Conservation (phyloP, 495 filamentous ascomycete genomes). For the Aspergillus nanangensis region DNA sequence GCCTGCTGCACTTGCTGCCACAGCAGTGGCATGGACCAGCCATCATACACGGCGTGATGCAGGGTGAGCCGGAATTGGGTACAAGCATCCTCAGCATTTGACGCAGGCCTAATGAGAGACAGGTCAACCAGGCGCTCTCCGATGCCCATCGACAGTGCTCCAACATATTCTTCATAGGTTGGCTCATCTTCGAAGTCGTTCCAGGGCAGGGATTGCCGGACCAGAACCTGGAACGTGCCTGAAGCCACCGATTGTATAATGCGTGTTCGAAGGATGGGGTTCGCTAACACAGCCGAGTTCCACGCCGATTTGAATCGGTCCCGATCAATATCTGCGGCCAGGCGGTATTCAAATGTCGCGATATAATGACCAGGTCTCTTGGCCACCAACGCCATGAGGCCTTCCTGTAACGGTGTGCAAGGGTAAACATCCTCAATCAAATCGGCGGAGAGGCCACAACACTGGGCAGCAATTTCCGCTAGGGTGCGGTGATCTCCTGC, state of each 20-base stretch:
- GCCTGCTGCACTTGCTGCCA: conserved; percentile 37
- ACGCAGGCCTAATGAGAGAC: background rate
- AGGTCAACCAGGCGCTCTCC: background rate
- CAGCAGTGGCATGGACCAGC: conserved; percentile 47
- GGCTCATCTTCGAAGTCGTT: background rate
- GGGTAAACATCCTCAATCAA: background rate
- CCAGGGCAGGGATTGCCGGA: background rate
- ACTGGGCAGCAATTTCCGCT: background rate
- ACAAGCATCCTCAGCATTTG: no score
- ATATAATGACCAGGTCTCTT: conserved; percentile 26
- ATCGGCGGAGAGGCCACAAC: background rate
- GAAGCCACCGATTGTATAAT: conserved; percentile 16
- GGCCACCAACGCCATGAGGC: conserved; percentile 45
- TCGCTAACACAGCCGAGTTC: conserved; percentile 19
- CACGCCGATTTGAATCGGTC: conserved; percentile 34
- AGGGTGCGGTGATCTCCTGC: background rate
- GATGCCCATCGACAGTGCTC: background rate
- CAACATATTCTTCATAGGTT: background rate
- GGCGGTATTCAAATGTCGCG: conserved; percentile 17
- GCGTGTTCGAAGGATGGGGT: conserved; percentile 29
- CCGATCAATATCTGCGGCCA: conserved; percentile 24
- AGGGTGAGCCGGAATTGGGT: conserved; percentile 42
- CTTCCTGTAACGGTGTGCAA: conserved; percentile 33
- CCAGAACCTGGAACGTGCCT: background rate
- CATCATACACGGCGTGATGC: conserved; percentile 60